Conservation (phyloP, 1,139 yeast species). For the Kodamaea suecica region DNA sequence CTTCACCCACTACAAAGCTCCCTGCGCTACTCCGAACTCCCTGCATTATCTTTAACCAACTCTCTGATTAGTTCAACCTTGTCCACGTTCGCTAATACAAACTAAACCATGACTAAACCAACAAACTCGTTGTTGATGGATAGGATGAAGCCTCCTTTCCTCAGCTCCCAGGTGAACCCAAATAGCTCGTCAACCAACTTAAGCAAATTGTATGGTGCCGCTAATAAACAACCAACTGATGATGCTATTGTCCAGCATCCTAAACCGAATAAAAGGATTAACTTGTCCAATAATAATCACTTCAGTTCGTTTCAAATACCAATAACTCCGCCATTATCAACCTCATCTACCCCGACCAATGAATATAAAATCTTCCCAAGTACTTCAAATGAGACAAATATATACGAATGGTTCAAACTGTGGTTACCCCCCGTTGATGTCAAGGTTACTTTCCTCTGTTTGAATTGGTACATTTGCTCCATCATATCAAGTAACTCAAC, state of each 20-base stretch:
- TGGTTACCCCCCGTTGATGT: constrained; percentile 30
- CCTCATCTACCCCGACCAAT: constrained; percentile 31
- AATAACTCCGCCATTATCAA: constrained; percentile 38
- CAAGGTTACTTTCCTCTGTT: constrained; percentile 47
- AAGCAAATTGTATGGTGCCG: constrained; percentile 8
- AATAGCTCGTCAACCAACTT: constrained; percentile 30
- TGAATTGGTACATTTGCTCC: constrained; percentile 76
- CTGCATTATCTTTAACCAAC: too few species aligned
- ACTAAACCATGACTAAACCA: background rate
- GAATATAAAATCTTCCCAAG: constrained; percentile 9
- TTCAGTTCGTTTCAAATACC: constrained; percentile 21
- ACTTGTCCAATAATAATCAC: constrained; percentile 13
- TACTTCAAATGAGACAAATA: constrained; percentile 1
- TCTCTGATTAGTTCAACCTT: too few species aligned
- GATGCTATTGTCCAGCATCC: constrained; percentile 15
- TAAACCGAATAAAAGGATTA: constrained; percentile 18
- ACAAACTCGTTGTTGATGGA: background rate
- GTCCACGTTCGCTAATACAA: background rate
- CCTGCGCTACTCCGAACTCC: too few species aligned
- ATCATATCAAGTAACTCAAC: constrained; percentile 80
- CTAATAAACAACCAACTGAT: constrained; percentile 3
- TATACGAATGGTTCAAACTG: background rate
- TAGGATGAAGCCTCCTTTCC: background rate
- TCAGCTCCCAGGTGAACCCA: constrained; percentile 20
- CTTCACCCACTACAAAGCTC: too few species aligned